phyloP scores from a whole-genome alignment of 108 stramenopile species.

The Nannochloropsis gaditana region DNA sequence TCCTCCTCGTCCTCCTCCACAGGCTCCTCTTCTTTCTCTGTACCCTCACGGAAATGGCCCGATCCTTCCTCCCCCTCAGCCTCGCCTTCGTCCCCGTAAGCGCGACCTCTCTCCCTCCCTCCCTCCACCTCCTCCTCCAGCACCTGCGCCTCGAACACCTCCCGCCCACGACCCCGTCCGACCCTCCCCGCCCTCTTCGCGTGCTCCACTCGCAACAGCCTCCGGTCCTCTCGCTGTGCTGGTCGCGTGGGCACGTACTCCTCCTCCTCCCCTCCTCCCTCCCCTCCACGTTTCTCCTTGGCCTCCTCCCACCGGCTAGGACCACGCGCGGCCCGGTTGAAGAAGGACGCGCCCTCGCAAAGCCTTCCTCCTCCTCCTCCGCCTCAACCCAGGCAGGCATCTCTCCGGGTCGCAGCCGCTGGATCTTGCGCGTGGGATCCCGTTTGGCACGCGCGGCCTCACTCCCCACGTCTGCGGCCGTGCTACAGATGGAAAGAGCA shows the following conservation, averaged over 20 bases:
- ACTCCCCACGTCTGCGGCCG: slow-evolving; percentile 26
- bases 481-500: not conserved
- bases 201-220: not conserved
- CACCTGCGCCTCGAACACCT: slow-evolving; percentile 31
- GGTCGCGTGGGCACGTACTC: slow-evolving; percentile 15
- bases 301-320: not conserved
- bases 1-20: slow-evolving; percentile 31
- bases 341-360: not conserved
- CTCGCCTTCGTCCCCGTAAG: slow-evolving; percentile 17
- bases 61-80: slow-evolving; percentile 35
- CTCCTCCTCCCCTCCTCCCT: not conserved
- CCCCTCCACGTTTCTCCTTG: not conserved
- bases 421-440: slow-evolving; percentile 38
- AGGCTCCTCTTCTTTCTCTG: slow-evolving; percentile 21
- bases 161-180: slow-evolving; percentile 26
- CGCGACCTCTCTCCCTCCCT: slow-evolving; percentile 25
- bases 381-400: slow-evolving; percentile 28
- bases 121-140: slow-evolving; percentile 33
- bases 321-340: slow-evolving; percentile 24
- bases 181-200: slow-evolving; percentile 17
- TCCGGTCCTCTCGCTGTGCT: not conserved
- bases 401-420: slow-evolving; percentile 34
- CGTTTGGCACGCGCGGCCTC: slow-evolving; percentile 30
- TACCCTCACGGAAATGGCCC: slow-evolving; percentile 34
- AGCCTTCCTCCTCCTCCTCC: slow-evolving; percentile 30